Base-by-base conservation (phyloP, 2,329 filamentous ascomycete genomes). In the Ceratocystis cubensis region DNA sequence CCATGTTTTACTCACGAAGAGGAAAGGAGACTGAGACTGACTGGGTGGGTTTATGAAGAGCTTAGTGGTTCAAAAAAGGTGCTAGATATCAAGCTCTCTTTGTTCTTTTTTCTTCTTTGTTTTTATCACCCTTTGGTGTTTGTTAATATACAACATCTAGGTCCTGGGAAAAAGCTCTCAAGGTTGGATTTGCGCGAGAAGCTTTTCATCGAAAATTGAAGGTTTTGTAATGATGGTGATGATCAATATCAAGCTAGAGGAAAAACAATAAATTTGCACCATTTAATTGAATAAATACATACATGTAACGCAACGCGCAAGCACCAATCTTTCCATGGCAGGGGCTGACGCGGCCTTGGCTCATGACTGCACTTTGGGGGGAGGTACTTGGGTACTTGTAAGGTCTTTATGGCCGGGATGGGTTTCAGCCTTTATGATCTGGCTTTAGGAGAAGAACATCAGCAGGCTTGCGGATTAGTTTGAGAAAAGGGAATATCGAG, bases 261-360 rank as follows among this genome's bases (percentile, higher is more conserved):
- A 30, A n/a, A 57, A 59, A 17, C 56, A 37, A 37, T 30, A 33
- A 48, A 63, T 62, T 28, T 1, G 10, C 15, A 4, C 2, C 7
- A 63, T 63, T 63, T 30, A 45, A 28, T 30, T 13, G 37, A 62
- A 25, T 8, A 45, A 22, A 37, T 30, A 46, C 20, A 53, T 17
- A n/a, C 20, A 37, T 64, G 62, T 50, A 64, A 64, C 62, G 62
- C 62, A 64, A 64, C 62, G 62, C 62, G 62, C 62, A 64, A 64
- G 44, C 62, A 50, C 37, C 62, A 64, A 63, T 63, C 45, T 63
- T 33, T 63, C 44, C n/a, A 30, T 50, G n/a, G 62, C 45, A 25
- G 10, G 37, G 48, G 48, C 53, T 65, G 63, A 61, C 63, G 50
- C 63, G 48, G 63, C 62, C 62, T 64, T 46, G 62, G 56, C 56